Conservation (phyloP, 2,329 filamentous ascomycete genomes). For the Arthroderma sp. region DNA sequence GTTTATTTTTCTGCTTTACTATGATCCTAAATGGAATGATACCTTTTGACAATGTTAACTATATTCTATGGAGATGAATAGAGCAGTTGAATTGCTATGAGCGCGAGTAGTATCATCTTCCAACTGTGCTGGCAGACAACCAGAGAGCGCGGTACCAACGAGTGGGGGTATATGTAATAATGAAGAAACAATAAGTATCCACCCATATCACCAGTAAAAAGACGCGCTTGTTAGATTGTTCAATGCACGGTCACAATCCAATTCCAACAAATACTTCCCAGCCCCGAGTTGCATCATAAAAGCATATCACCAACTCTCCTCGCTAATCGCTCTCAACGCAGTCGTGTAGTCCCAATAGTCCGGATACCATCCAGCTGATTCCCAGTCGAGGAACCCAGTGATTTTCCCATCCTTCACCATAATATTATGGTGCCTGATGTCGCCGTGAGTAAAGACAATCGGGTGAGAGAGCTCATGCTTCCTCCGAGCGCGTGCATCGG, state of each 20-base stretch:
- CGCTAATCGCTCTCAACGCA: background rate
- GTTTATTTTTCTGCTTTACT: too few relatives aligned
- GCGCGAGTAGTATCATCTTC: too few relatives aligned
- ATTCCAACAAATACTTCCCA: background rate
- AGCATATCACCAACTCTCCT: constrained; percentile 3
- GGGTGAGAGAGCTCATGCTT: constrained; percentile 5
- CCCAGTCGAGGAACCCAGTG: constrained; percentile 27
- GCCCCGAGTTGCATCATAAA: constrained; percentile 3
- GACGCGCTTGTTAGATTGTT: background rate
- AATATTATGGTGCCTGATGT: constrained; percentile 21
- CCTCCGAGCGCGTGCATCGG: constrained; percentile 14
- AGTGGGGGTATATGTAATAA: too few relatives aligned
- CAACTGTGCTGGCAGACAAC: too few relatives aligned
- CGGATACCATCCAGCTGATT: constrained; percentile 28
- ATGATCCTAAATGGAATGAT: too few relatives aligned
- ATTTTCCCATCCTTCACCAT: constrained; percentile 15
- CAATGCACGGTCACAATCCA: constrained; percentile 4
- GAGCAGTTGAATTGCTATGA: too few relatives aligned
- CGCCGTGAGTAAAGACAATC: constrained; percentile 19
- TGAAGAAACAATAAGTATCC: too few relatives aligned
- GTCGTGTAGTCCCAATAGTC: constrained; percentile 27
- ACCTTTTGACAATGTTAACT: too few relatives aligned
- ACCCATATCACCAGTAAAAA: background rate
- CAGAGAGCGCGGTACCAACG: too few relatives aligned
- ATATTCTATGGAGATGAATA: too few relatives aligned